Percentiles rank a stretch among this genome's conserved stretches.
Evolutionary conservation across 192 early-diverging fungal genomes (phyloP).

Genomic region (Linnemannia hyalina): DNA sequence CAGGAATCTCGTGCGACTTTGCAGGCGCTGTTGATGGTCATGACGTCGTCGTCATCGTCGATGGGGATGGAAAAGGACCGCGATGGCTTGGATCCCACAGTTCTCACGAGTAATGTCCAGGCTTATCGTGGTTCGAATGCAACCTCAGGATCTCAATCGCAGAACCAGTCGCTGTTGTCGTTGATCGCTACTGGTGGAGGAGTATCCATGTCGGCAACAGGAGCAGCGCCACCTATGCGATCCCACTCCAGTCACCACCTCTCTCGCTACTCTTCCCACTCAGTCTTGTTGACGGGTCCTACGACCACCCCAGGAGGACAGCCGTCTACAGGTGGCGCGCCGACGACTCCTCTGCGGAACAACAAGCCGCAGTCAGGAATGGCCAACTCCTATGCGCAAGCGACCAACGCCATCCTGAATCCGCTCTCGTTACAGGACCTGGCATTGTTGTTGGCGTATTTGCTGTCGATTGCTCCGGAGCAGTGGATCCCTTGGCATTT

Average conservation of each 20-base stretch:
- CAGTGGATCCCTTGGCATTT: slow-evolving; percentile 53
- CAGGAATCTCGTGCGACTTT: not conserved
- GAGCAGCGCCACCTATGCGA: not conserved
- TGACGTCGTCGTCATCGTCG: not conserved
- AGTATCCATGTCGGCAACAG: not conserved
- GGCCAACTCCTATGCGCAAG: slow-evolving; percentile 1
- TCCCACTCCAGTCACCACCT: slow-evolving; percentile 13
- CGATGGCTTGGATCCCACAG: not conserved
- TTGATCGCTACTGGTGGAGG: slow-evolving; percentile 5
- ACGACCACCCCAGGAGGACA: slow-evolving; percentile 10
- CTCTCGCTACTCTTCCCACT: slow-evolving; percentile 11
- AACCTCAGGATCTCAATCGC: slow-evolving; percentile 1
- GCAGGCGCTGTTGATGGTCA: slow-evolving; percentile 13
- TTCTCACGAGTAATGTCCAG: not conserved
- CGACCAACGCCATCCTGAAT: slow-evolving; percentile 24
- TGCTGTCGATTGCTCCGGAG: slow-evolving; percentile 27
- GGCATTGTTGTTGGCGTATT: slow-evolving; percentile 8
- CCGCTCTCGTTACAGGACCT: slow-evolving; percentile 26
- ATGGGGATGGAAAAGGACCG: not conserved
- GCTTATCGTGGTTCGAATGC: not conserved
- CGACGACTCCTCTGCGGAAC: slow-evolving; percentile 4
- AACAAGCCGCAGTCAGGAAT: slow-evolving; percentile 25
- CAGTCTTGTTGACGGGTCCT: not conserved
- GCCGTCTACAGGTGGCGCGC: not conserved
- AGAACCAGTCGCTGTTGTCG: slow-evolving; percentile 12